Evolutionary conservation across 2,329 filamentous ascomycete genomes (phyloP).

Genomic region (Aspergillus sojae): DNA sequence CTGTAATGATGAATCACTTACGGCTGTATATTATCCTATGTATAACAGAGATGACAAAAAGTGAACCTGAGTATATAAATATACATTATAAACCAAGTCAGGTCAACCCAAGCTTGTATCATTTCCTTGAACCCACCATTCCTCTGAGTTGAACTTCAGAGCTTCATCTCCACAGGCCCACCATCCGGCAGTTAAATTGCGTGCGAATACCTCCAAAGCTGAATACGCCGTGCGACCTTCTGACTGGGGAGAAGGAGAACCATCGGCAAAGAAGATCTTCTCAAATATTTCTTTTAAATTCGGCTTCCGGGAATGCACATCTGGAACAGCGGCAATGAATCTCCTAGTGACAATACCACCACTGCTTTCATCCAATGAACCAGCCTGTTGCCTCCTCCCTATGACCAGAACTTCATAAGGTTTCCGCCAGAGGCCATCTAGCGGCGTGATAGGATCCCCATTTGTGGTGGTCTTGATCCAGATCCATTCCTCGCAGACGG

Average conservation of each 20-base stretch:
- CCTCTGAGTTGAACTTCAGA: conserved; percentile 60
- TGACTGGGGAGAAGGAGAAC: neutral
- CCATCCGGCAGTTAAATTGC: conserved; percentile 63
- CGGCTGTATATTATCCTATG: neutral
- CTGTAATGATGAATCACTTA: neutral
- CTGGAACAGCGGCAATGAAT: conserved; percentile 62
- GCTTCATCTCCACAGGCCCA: conserved; percentile 65
- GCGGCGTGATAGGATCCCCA: conserved; percentile 55
- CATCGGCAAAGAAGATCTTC: conserved; percentile 42
- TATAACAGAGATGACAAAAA: neutral
- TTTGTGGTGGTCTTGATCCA: conserved; percentile 62
- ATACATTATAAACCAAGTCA: neutral
- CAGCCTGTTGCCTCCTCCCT: conserved; percentile 31
- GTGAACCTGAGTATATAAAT: neutral
- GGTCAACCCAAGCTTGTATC: neutral
- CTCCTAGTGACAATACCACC: conserved; percentile 41
- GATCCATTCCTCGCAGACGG: conserved; percentile 62
- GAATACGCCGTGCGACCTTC: conserved; percentile 40
- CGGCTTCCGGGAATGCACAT: conserved; percentile 67
- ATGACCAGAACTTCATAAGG: conserved; percentile 64
- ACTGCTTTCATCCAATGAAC: conserved; percentile 14
- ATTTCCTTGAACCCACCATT: conserved; percentile 50
- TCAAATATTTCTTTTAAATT: conserved; percentile 60
- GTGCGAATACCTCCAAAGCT: conserved; percentile 63
- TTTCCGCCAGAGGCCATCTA: conserved; percentile 60